Base-by-base conservation (phyloP, 305 asterid species). In the Ilex paraguariensis region DNA sequence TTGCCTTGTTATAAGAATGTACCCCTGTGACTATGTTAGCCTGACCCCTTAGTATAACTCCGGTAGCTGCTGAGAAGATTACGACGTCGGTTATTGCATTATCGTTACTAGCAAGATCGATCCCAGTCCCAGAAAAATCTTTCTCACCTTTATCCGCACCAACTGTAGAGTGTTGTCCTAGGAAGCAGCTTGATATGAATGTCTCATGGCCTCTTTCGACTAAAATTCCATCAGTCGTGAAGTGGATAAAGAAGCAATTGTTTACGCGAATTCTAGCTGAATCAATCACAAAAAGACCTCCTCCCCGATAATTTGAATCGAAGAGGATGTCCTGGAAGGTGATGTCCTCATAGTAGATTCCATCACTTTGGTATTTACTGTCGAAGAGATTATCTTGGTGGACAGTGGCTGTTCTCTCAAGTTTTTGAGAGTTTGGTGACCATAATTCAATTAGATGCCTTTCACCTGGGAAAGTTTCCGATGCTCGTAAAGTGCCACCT, bases 1-100 rank as follows among this genome's bases (percentile, higher is more conserved):
- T 63, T 4, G 91, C 95, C 76, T 87, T 84, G 74, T 84, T 82
- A 28, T 87, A 82, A 31, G 89, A 87, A 53, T 84, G 91, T 0
- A 79, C 91, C n/a, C 81, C 80, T 10, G 75, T 78, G 42, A 84
- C 36, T 4, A 84, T 73, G 16, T 84, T 87, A 13, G 91, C 91
- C 16, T 73, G 72, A 5, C 88, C 91, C 8, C 77, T 21, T 7
- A 84, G 64, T 13, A 71, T 15, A 16, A 86, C 73, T 12, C 91
- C 91, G 6, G 62, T 66, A 11, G 74, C 79, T 6, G 87, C 88
- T 1, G 89, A 84, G 69, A 87, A 84, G 3, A 87, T 75, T 1
- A 71, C 85, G 3, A 79, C 89, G 48, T 84, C 86, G 3, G 79
- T 84, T 13, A 84, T 69, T 0, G 76, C 76, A 12, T 87, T 87